A percentile compares a stretch with the other conserved stretches of the same genome.
These are phyloP conservation scores for Calonectria naviculata DNA, from an alignment of 2,329 filamentous ascomycete genomes.

Conservation along the genomic window DNA sequence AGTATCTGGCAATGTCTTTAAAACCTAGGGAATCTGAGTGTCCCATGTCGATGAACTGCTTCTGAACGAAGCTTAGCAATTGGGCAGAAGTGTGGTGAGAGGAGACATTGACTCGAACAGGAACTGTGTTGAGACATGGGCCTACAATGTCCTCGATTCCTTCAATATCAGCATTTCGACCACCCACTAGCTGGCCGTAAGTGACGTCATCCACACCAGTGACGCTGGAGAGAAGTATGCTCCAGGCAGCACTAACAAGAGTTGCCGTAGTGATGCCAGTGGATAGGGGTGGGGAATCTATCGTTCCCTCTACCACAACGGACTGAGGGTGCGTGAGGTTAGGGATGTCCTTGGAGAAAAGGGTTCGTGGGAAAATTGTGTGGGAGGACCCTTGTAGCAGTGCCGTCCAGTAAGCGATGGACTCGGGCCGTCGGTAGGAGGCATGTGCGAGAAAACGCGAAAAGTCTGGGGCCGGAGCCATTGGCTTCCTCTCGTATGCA, in stretches of 20 bases:
- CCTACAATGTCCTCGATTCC: neutral
- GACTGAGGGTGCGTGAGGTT: slow-evolving; percentile 17
- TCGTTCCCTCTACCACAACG: slow-evolving; percentile 18
- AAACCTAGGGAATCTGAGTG: slow-evolving; percentile 29
- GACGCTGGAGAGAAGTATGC: slow-evolving; percentile 27
- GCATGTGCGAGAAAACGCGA: slow-evolving; percentile 17
- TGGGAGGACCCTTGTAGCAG: slow-evolving; percentile 51
- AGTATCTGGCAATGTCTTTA: slow-evolving; percentile 27
- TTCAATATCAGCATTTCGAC: neutral
- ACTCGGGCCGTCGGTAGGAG: neutral
- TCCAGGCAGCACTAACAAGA: slow-evolving; percentile 43
- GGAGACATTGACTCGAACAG: neutral
- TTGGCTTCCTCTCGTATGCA: neutral
- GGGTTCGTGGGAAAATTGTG: slow-evolving; percentile 27
- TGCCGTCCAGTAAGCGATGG: slow-evolving; percentile 54
- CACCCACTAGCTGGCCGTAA: neutral
- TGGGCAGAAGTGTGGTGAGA: slow-evolving; percentile 1
- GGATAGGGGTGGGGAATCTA: neutral
- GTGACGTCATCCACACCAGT: slow-evolving; percentile 11
- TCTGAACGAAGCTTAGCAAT: slow-evolving; percentile 21
- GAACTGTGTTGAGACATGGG: neutral
- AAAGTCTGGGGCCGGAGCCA: slow-evolving; percentile 33
- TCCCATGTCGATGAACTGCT: slow-evolving; percentile 21
- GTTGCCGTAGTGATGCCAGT: slow-evolving; percentile 17
- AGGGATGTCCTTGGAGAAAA: slow-evolving; percentile 43